These are phyloP conservation scores for Trametes polyzona DNA, from an alignment of 1,284 basidiomycete genomes.

Conservation along the genomic window DNA sequence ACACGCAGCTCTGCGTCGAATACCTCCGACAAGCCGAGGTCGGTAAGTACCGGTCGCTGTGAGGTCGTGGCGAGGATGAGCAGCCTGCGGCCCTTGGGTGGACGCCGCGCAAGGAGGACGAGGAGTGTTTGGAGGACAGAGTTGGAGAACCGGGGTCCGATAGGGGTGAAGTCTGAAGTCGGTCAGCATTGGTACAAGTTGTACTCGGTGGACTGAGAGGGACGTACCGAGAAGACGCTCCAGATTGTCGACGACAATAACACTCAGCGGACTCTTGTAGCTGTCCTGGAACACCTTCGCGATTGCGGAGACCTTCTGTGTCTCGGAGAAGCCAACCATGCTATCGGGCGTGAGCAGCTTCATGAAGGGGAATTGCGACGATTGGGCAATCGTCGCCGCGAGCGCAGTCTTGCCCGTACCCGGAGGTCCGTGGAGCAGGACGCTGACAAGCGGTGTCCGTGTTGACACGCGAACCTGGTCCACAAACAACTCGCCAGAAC, in stretches of 20 bases:
- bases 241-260: conserved; percentile 95
- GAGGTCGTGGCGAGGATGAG: conserved; percentile 94
- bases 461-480: conserved; percentile 94
- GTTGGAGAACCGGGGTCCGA: conserved; percentile 97
- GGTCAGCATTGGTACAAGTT: background rate
- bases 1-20: conserved; percentile 93
- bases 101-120: conserved; percentile 87
- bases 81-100: conserved; percentile 94
- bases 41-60: conserved; percentile 83
- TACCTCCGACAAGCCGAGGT: conserved; percentile 87
- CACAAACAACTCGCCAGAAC: conserved; percentile 91
- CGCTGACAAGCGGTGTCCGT: conserved; percentile 90
- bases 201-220: background rate
- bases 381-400: conserved; percentile 93
- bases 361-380: conserved; percentile 96
- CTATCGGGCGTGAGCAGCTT: conserved; percentile 96
- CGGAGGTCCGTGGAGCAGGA: conserved; percentile 89
- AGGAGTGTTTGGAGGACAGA: conserved; percentile 90
- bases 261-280: conserved; percentile 96
- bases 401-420: conserved; percentile 96
- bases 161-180: conserved; percentile 90
- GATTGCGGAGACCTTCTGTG: conserved; percentile 90
- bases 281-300: conserved; percentile 96
- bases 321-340: conserved; percentile 95
- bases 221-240: conserved; percentile 84